Evolutionary conservation across 2,329 filamentous ascomycete species (phyloP).

Genomic region (Ophiostoma sp.): DNA sequence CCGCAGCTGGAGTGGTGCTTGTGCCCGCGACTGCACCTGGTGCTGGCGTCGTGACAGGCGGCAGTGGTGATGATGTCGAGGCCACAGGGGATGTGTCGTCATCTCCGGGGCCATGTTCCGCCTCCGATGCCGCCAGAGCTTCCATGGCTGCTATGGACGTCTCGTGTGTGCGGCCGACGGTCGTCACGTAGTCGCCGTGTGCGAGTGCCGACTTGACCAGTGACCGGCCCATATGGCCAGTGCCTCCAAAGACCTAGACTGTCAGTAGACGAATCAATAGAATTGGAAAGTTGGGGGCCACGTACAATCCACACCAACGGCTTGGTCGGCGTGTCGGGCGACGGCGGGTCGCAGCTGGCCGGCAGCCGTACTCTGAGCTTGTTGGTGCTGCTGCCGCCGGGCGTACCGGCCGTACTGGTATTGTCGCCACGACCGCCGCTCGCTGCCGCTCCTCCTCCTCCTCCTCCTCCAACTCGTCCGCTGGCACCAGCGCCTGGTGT

Average conservation of each 20-base stretch:
- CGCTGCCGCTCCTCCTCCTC: background rate
- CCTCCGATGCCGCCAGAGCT: slow-evolving; percentile 52
- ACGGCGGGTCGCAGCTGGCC: slow-evolving; percentile 81
- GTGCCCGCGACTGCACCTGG: slow-evolving; percentile 35
- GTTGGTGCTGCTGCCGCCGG: slow-evolving; percentile 11
- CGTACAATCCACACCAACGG: slow-evolving; percentile 87
- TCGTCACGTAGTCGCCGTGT: slow-evolving; percentile 80
- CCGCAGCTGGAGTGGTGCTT: slow-evolving; percentile 47
- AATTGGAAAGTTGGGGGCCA: background rate
- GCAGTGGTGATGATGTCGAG: slow-evolving; percentile 42
- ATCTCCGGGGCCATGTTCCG: slow-evolving; percentile 50
- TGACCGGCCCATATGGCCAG: slow-evolving; percentile 93
- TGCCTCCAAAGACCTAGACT: slow-evolving; percentile 83
- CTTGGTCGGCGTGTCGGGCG: slow-evolving; percentile 65
- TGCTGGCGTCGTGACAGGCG: background rate
- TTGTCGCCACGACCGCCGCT: background rate
- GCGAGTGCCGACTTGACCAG: slow-evolving; percentile 79
- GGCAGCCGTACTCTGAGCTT: slow-evolving; percentile 64
- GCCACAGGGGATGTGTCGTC: slow-evolving; percentile 53
- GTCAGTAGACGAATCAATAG: background rate
- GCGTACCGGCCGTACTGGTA: background rate
- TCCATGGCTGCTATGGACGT: slow-evolving; percentile 72
- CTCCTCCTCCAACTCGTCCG: background rate
- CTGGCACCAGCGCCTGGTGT: background rate
- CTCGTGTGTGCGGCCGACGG: slow-evolving; percentile 81